Conservation (phyloP, 169 alveolate species). For the Cardiosporidium cionae region DNA sequence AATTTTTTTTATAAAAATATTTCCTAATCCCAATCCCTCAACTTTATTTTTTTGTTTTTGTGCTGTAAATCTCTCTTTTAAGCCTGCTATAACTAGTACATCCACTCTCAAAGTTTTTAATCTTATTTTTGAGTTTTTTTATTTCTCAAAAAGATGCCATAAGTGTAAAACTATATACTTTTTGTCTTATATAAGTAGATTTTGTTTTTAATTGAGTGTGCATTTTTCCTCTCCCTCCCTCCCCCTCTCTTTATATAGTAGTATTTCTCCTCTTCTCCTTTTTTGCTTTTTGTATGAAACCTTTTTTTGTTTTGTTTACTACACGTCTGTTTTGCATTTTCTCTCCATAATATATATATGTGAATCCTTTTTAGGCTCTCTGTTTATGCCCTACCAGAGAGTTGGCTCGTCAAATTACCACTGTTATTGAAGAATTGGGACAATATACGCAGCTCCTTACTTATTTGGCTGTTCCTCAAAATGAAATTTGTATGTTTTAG, state of each 20-base stretch:
- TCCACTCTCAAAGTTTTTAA: no score
- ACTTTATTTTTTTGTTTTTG: no score
- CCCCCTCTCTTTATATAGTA: neutral
- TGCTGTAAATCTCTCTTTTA: no score
- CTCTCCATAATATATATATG: neutral
- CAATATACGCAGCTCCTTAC: slow-evolving; percentile 68
- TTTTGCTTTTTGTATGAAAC: neutral
- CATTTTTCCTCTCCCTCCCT: neutral
- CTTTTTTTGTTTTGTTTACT: neutral
- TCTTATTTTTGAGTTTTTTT: no score
- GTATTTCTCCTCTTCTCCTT: neutral
- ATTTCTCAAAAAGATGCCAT: no score
- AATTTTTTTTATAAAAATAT: no score
- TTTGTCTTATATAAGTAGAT: no score
- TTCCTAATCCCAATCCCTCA: no score
- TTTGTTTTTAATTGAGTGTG: no score
- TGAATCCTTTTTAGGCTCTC: slow-evolving; percentile 58
- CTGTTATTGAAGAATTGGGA: slow-evolving; percentile 79
- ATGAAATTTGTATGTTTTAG: neutral
- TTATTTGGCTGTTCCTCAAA: slow-evolving; percentile 73
- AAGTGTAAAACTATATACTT: no score
- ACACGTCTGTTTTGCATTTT: neutral
- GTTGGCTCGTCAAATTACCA: slow-evolving; percentile 84
- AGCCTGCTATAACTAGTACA: no score
- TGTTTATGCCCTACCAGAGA: slow-evolving; percentile 94